These are phyloP conservation scores for Pilatotrama ljubarskyi DNA, from an alignment of 768 basidiomycete species.

Conservation along the genomic window DNA sequence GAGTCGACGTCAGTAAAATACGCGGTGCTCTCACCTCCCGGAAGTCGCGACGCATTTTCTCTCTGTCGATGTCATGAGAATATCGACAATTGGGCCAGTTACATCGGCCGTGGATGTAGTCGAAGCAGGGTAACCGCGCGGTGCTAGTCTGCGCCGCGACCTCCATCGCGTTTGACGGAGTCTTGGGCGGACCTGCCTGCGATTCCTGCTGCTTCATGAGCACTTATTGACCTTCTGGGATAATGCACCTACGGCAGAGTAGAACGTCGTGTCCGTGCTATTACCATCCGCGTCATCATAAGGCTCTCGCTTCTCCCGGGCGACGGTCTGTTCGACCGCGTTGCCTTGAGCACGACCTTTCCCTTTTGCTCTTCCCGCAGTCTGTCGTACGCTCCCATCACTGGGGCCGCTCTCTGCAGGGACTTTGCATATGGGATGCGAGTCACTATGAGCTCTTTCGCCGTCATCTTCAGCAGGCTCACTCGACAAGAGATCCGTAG, in stretches of 20 bases:
- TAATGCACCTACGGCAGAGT: not conserved
- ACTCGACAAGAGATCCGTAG: too few relatives aligned
- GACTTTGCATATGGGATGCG: too few relatives aligned
- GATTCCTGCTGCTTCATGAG: not conserved
- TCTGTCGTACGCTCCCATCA: too few relatives aligned
- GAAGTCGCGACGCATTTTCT: not conserved
- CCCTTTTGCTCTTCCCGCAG: too few relatives aligned
- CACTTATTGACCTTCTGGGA: not conserved
- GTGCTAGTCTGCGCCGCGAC: not conserved
- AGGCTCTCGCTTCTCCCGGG: not conserved
- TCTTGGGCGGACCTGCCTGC: not conserved
- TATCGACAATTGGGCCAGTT: constrained; percentile 1
- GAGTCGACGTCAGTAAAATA: too few relatives aligned
- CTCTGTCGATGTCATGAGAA: constrained; percentile 8
- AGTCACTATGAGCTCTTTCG: too few relatives aligned
- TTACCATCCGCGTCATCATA: not conserved
- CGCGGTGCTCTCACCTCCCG: not conserved
- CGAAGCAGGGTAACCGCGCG: constrained; percentile 1
- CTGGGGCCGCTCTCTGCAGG: too few relatives aligned
- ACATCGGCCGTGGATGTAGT: constrained; percentile 11
- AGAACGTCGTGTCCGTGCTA: not conserved
- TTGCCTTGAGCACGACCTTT: too few relatives aligned
- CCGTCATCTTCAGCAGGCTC: too few relatives aligned
- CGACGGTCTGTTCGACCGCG: too few relatives aligned
- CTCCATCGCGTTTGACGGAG: not conserved